phyloP scores from a whole-genome alignment of 1,284 basidiomycete genomes.

The Anthracocystis walkeri region DNA sequence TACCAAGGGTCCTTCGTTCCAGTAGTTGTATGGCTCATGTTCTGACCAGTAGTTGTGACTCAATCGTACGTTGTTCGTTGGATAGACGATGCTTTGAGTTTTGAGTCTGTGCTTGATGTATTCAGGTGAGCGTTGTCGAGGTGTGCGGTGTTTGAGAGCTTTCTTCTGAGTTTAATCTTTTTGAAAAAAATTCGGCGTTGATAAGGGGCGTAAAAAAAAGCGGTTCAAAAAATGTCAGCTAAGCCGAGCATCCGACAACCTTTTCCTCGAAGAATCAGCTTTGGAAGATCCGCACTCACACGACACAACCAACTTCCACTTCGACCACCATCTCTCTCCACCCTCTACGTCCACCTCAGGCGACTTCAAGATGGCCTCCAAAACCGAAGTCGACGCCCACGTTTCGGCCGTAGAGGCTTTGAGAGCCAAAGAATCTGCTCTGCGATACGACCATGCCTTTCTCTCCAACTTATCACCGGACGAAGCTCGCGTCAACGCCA shows the following conservation, averaged over 20 bases:
- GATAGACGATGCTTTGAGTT: no score
- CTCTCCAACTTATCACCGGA: constrained; percentile 19
- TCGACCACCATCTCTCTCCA: constrained; percentile 3
- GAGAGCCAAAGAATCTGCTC: constrained; percentile 28
- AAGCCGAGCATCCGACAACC: constrained; percentile 4
- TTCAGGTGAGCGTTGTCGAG: no score
- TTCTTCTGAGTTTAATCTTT: background rate
- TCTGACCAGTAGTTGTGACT: no score
- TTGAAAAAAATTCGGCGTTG: background rate
- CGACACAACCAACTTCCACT: constrained; percentile 7
- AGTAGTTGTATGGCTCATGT: constrained; percentile 5
- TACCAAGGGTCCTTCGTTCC: constrained; percentile 37
- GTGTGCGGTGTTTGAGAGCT: background rate
- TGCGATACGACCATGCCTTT: constrained; percentile 49
- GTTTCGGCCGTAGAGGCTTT: constrained; percentile 20
- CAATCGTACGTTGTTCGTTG: no score
- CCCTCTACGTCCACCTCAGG: constrained; percentile 1
- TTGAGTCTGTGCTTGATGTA: no score
- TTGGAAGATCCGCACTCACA: constrained; percentile 12
- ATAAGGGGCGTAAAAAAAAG: constrained; percentile 5
- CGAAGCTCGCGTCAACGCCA: constrained; percentile 29
- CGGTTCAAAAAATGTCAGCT: constrained; percentile 12
- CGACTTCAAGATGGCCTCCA: constrained; percentile 1
- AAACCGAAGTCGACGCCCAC: constrained; percentile 16
- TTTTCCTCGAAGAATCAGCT: constrained; percentile 8